A percentile compares a stretch with the other conserved stretches of the same genome.
These are phyloP conservation scores for Botryotinia convoluta DNA, from an alignment of 2,329 filamentous ascomycete species.

Conservation along the genomic window DNA sequence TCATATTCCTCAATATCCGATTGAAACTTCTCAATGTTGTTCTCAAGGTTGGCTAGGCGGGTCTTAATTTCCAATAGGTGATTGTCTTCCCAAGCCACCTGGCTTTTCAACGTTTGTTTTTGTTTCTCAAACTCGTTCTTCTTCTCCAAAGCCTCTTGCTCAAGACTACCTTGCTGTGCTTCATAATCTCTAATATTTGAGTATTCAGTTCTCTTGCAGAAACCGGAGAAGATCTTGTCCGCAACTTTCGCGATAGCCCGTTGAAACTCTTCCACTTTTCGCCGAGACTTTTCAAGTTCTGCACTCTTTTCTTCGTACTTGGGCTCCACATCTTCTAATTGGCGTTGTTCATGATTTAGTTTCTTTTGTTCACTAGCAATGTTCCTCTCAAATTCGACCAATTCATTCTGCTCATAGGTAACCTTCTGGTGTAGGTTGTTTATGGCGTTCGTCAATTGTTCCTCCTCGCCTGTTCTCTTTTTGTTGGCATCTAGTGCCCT, in stretches of 20 bases:
- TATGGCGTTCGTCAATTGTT: slow-evolving; percentile 76
- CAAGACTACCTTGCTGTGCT: slow-evolving; percentile 84
- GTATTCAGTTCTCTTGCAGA: slow-evolving; percentile 86
- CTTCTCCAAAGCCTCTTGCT: slow-evolving; percentile 86
- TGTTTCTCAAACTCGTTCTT: slow-evolving; percentile 85
- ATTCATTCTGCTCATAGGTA: slow-evolving; percentile 68
- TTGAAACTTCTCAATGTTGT: slow-evolving; percentile 63
- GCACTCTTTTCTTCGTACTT: slow-evolving; percentile 72
- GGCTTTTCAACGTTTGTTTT: slow-evolving; percentile 67
- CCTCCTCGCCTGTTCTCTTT: slow-evolving; percentile 73
- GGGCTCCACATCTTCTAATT: slow-evolving; percentile 72
- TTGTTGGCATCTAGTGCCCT: slow-evolving; percentile 76
- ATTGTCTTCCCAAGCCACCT: slow-evolving; percentile 55
- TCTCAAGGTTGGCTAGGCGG: slow-evolving; percentile 67
- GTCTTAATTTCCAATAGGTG: slow-evolving; percentile 57
- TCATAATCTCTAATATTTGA: slow-evolving; percentile 90
- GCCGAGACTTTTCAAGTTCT: slow-evolving; percentile 62
- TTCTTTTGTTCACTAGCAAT: slow-evolving; percentile 81
- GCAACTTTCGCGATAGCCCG: slow-evolving; percentile 75
- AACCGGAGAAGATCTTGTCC: slow-evolving; percentile 80
- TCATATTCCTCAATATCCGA: slow-evolving; percentile 68
- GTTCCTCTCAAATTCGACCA: slow-evolving; percentile 77
- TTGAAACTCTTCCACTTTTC: slow-evolving; percentile 54
- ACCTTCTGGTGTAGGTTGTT: slow-evolving; percentile 76
- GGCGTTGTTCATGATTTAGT: slow-evolving; percentile 66